These are phyloP conservation scores for Houttuynia cordata DNA, from an alignment of 164 flowering plant genomes.

Conservation along the genomic window DNA sequence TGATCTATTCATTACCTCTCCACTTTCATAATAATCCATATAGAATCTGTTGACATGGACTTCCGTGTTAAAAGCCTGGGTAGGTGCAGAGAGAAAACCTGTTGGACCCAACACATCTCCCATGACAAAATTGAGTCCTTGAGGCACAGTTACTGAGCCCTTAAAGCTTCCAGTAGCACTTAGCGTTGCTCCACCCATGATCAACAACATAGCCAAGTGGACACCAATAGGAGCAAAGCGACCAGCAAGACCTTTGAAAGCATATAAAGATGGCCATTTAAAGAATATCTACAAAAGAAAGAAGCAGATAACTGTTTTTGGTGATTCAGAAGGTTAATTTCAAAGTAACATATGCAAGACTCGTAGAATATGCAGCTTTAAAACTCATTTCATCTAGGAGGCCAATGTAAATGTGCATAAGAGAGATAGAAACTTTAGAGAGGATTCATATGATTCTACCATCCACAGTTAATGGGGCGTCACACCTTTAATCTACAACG, in stretches of 20 bases:
- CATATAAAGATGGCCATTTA: constrained; percentile 84
- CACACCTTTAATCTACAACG: too few species aligned
- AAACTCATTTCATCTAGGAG: too few species aligned
- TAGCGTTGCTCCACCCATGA: constrained; percentile 89
- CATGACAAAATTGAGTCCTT: constrained; percentile 81
- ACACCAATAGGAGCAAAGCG: constrained; percentile 95
- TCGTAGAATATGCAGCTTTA: too few species aligned
- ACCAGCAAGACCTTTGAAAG: constrained; percentile 89
- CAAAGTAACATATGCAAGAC: too few species aligned
- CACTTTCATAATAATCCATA: constrained; percentile 90
- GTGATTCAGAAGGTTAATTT: background rate
- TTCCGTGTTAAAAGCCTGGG: constrained; percentile 74
- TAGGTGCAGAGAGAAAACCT: constrained; percentile 80
- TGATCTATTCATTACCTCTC: constrained; percentile 9
- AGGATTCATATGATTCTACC: too few species aligned
- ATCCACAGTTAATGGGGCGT: too few species aligned
- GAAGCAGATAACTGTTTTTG: background rate
- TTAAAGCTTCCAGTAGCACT: constrained; percentile 86
- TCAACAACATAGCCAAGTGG: constrained; percentile 79
- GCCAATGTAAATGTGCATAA: too few species aligned
- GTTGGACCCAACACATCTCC: constrained; percentile 78
- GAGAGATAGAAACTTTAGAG: too few species aligned
- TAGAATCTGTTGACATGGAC: constrained; percentile 84
- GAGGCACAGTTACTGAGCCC: constrained; percentile 94
- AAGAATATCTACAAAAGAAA: constrained; percentile 47